phyloP scores from a whole-genome alignment of 495 filamentous ascomycete genomes.

The Sabuloglossum arenarium region DNA sequence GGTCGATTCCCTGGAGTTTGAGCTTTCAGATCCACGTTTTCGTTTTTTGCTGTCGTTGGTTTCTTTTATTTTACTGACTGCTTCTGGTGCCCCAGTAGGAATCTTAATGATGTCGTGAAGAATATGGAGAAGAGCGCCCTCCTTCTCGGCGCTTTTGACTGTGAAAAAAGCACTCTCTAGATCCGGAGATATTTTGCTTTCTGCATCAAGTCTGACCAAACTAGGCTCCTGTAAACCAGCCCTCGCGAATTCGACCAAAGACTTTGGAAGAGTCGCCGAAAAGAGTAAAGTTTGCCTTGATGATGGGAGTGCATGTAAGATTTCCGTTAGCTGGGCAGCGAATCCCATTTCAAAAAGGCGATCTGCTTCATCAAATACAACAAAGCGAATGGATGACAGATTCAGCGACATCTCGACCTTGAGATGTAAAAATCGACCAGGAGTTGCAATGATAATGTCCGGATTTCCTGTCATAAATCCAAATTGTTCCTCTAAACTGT shows the following conservation, averaged over 20 bases:
- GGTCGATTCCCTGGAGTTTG: slow-evolving; percentile 31
- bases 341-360: slow-evolving; percentile 97
- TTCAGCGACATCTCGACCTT: slow-evolving; percentile 90
- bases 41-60: slow-evolving; percentile 23
- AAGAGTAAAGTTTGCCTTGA: slow-evolving; percentile 81
- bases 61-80: slow-evolving; percentile 17
- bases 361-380: slow-evolving; percentile 95
- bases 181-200: slow-evolving; percentile 89
- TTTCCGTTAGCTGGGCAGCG: slow-evolving; percentile 77
- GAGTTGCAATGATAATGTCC: slow-evolving; percentile 90
- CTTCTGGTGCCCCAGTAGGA: slow-evolving; percentile 52
- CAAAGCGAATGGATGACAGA: slow-evolving; percentile 66
- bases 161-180: slow-evolving; percentile 86
- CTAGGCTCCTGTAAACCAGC: slow-evolving; percentile 81
- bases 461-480: slow-evolving; percentile 80
- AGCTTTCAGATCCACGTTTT: slow-evolving; percentile 26
- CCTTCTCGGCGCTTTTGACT: slow-evolving; percentile 79
- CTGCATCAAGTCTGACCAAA: slow-evolving; percentile 72
- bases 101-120: slow-evolving; percentile 84
- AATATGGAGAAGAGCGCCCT: slow-evolving; percentile 75
- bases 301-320: slow-evolving; percentile 67
- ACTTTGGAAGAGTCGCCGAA: slow-evolving; percentile 83
- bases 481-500: slow-evolving; percentile 93
- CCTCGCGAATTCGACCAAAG: slow-evolving; percentile 84
- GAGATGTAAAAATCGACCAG: slow-evolving; percentile 84